Base-by-base conservation (phyloP, 2,329 filamentous ascomycete genomes). In the Byssothecium circinans region DNA sequence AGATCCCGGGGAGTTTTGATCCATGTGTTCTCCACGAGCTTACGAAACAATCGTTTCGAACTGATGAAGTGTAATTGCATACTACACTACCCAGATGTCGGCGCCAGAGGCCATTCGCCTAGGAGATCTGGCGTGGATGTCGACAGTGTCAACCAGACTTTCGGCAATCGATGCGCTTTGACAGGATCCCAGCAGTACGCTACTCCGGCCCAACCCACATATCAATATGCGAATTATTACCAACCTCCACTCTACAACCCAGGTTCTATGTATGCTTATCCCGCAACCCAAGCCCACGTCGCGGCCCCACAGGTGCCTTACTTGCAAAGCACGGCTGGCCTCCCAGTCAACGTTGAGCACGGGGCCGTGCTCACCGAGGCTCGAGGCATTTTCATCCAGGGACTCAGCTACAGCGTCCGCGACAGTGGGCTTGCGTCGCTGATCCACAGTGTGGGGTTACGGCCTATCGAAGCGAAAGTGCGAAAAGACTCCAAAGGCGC, bases 301-400 rank as follows among this genome's bases (percentile, higher is more conserved):
- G 17, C 38, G 25, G 25, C 47, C 10, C 40, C 54, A 10, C 54
- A 54, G n/a, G 30, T 48, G 19, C 58, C 61, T 19, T 71, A 70
- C 50, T 64, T 62, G 22, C 53, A 60, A 20, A 70, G 54, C 47
- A 56, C 57, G 14, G 61, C 53, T 22, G 68, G 69, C 2, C 60
- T 72, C 36, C 65, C 67, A 10, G 67, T 73, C 22, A 73, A 72
- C 37, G 50, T 69, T n/a, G 56, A 54, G n/a, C 52, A 61, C n/a
- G 68, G 69, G 8, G 65, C 62, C 14, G 54, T 69, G 17, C 50
- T 67, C 22, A 72, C 69, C 7, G 69, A 73, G 49, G 58, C 64
- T 19, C 67, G 69, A 7, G 69, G 68, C 7, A 65, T 73, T 23
- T 70, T 70, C 52, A 65, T 73, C 27, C 58, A 57, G 18, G 61